Percentiles rank a stretch among this genome's conserved stretches.
Evolutionary conservation across 208 protist species (phyloP).

Genomic region (Acanthamoeba sp.): DNA sequence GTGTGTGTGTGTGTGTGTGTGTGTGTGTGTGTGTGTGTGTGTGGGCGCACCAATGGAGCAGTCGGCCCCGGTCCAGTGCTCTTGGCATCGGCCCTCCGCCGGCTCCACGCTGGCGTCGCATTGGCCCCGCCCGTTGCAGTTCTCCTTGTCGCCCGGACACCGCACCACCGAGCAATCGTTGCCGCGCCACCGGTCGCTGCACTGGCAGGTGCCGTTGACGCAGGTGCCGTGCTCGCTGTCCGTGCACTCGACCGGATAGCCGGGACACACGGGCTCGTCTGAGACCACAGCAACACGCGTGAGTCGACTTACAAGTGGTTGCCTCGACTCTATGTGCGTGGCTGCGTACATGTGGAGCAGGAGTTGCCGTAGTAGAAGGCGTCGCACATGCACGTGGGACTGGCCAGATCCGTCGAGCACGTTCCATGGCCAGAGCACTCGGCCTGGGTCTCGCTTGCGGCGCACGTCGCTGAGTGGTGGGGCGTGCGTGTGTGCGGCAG

Average conservation of each 20-base stretch:
- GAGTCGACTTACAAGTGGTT: neutral
- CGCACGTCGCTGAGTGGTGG: neutral
- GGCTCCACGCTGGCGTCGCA: slow-evolving; percentile 6
- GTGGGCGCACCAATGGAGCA: slow-evolving; percentile 4
- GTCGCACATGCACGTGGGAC: neutral
- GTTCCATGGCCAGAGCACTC: slow-evolving; percentile 15
- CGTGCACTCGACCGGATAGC: neutral
- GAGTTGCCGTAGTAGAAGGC: slow-evolving; percentile 12
- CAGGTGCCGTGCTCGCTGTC: neutral
- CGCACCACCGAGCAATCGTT: slow-evolving; percentile 20
- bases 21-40: no score
- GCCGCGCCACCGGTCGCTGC: neutral
- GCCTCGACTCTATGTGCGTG: neutral
- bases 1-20: no score
- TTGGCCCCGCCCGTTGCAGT: slow-evolving; percentile 31
- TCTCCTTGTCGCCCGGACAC: neutral
- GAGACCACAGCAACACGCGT: neutral
- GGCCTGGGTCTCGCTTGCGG: neutral
- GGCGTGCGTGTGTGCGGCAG: no score
- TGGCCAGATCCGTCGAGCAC: neutral
- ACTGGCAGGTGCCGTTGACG: slow-evolving; percentile 3
- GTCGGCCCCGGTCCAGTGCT: slow-evolving; percentile 11
- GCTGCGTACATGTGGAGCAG: neutral
- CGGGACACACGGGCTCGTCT: neutral
- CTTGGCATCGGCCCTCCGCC: neutral